Evolutionary conservation across 148 eudicot genomes (phyloP).

Genomic region (Euryodendron excelsum): DNA sequence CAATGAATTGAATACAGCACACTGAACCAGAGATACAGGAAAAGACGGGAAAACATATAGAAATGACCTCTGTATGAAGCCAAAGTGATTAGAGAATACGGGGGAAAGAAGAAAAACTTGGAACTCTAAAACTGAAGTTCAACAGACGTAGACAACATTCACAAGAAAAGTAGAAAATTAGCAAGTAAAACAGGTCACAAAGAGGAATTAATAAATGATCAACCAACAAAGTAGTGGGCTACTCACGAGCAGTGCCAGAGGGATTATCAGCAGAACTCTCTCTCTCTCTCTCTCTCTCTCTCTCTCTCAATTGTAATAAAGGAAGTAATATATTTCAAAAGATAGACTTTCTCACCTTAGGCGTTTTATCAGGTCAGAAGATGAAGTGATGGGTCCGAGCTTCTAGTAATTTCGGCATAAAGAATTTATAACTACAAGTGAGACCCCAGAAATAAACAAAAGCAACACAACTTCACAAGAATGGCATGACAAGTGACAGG

Average conservation of each 20-base stretch:
- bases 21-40: not conserved
- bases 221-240: constrained; percentile 37
- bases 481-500: constrained; percentile 26
- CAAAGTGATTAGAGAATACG: not conserved
- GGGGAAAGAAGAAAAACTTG: not conserved
- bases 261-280: not conserved
- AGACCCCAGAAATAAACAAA: not conserved
- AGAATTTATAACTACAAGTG: constrained; percentile 2
- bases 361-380: constrained; percentile 11
- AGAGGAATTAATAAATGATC: constrained; percentile 37
- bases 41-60: not conserved
- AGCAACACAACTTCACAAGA: constrained; percentile 30
- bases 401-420: constrained; percentile 30
- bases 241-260: constrained; percentile 33
- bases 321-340: not conserved
- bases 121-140: constrained; percentile 1
- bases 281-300: constrained; percentile 10
- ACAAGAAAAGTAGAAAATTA: constrained; percentile 23
- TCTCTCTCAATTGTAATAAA: not conserved
- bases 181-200: constrained; percentile 18
- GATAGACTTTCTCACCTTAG: constrained; percentile 22
- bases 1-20: not conserved
- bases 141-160: constrained; percentile 13
- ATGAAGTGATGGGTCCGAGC: constrained; percentile 11
- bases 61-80: not conserved